Evolutionary conservation across 768 basidiomycete genomes (phyloP), one percentile per base, ranked within the genome.

Genomic region (Trametes cinnabarina): DNA sequence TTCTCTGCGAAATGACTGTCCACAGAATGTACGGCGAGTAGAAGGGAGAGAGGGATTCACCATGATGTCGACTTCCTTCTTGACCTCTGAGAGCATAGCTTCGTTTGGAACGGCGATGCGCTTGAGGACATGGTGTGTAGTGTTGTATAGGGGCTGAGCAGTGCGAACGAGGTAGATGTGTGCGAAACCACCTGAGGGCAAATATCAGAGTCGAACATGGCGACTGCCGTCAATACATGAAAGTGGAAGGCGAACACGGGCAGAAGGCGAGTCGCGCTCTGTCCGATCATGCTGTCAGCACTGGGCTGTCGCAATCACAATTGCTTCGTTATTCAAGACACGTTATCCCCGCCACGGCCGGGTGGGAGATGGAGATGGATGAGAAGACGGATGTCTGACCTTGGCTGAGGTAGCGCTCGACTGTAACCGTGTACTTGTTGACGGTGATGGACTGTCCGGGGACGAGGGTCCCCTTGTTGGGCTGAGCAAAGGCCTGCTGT

Each of bases 51-150:
- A n/a, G 30, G 14, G 28, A 58, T 81, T 66, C 68, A 98, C 97
- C 97, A 99, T 99, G 63, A 98, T 92, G 68, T 98, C 94, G 43
- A 99, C 97, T 73, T 99, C 97, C 74, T 90, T 94, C 79, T 92
- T 90, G 41, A 98, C 96, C 66, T 97, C 95, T 12, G 86, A 82
- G 55, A 98, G 83, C 81, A 95, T 92, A 34, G 81, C 76, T 70
- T 98, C 92, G 70, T 88, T 92, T 23, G 91, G 81, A 43, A 98
- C 94, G 20, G 92, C 94, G 60, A 99, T 94, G 46, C 95, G 85
- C 74, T 99, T 99, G 63, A 99, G 84, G 65, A 98, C 97, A 80
- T 99, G 97, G 66, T 89, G 90, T 20, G 90, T 93, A 30, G 92
- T 94, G 66, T 90, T 92, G 71, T 89, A 89, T 43, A 99, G 89